Evolutionary conservation across 1,284 basidiomycete genomes (phyloP).

Genomic region (Trametes sp.): DNA sequence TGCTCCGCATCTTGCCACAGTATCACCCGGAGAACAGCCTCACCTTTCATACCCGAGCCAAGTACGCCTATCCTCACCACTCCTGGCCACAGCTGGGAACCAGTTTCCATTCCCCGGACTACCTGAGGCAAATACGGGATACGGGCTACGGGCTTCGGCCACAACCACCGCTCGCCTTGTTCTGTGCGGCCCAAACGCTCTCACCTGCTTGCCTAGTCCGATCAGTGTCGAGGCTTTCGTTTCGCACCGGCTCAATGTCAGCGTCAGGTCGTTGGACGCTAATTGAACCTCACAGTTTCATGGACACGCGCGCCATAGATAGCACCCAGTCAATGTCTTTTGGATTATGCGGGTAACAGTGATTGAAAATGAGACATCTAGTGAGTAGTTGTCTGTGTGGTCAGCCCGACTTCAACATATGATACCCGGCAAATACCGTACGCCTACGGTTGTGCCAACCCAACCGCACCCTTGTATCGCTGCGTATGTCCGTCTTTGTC

Average conservation of each 20-base stretch:
- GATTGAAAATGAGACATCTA: background rate
- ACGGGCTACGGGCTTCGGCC: no score
- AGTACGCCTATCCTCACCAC: no score
- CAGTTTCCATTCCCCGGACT: no score
- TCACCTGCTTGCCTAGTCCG: background rate
- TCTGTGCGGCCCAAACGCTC: background rate
- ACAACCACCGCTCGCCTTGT: no score
- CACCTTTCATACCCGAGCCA: no score
- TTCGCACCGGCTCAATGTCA: no score
- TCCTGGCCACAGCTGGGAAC: no score
- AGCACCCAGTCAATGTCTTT: background rate
- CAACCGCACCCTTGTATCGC: background rate
- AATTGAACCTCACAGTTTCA: background rate
- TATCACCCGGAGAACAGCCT: no score
- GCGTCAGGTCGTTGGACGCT: background rate
- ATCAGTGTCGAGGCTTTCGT: slow-evolving; percentile 1
- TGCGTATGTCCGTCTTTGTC: slow-evolving; percentile 10
- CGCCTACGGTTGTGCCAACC: background rate
- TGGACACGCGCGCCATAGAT: background rate
- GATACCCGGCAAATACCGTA: background rate
- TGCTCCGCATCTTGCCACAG: background rate
- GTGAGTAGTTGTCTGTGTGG: background rate
- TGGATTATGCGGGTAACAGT: background rate
- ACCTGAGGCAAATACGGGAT: no score
- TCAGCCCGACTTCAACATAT: background rate